Evolutionary conservation across 441 rosid genomes (phyloP).

Genomic region (Euphorbia corollata): DNA sequence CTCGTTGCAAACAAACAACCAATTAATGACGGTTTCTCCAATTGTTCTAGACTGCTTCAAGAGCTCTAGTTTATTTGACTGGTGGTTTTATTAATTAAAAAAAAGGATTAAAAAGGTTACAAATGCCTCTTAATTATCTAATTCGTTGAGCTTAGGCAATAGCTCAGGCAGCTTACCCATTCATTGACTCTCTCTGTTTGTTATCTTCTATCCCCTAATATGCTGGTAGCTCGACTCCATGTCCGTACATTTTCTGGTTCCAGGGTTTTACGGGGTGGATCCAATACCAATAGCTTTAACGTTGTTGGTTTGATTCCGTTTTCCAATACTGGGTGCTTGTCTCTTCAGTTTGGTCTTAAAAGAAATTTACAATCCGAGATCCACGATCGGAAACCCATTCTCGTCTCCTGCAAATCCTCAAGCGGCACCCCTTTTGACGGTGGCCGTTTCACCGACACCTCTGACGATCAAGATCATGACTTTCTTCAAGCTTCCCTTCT

Average conservation of each 20-base stretch:
- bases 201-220: neutral
- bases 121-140: neutral
- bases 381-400: conserved; percentile 21
- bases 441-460: conserved; percentile 31
- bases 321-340: conserved; percentile 17
- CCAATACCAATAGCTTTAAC: conserved; percentile 7
- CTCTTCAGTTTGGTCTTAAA: conserved; percentile 29
- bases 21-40: too few species aligned
- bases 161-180: neutral
- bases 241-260: conserved; percentile 18
- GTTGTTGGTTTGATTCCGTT: conserved; percentile 16
- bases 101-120: neutral
- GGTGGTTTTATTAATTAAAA: too few species aligned
- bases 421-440: conserved; percentile 33
- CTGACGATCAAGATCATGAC: conserved; percentile 39
- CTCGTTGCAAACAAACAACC: too few species aligned
- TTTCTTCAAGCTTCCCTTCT: conserved; percentile 74
- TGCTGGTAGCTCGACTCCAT: conserved; percentile 29
- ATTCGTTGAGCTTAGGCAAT: neutral
- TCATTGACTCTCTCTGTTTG: neutral
- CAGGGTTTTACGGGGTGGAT: conserved; percentile 16
- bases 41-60: too few species aligned
- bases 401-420: conserved; percentile 37
- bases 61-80: too few species aligned
- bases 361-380: conserved; percentile 17